phyloP scores from a whole-genome alignment of 2,329 filamentous ascomycete species.

The Penicillium hesseltinei region DNA sequence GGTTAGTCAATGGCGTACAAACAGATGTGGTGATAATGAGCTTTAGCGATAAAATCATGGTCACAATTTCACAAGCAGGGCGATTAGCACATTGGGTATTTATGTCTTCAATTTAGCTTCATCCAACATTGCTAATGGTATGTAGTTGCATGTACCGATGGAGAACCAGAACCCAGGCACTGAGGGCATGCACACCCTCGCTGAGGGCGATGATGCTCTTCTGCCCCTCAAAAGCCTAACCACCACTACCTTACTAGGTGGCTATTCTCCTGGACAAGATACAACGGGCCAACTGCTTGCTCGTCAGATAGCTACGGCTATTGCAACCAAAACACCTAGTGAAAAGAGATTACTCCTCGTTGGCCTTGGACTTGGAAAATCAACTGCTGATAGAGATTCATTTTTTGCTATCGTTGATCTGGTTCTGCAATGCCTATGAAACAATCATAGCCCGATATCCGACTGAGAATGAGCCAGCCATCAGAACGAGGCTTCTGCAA shows the following conservation, averaged over 20 bases:
- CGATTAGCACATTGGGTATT: conserved; percentile 87
- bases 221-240: conserved; percentile 81
- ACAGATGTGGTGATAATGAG: conserved; percentile 71
- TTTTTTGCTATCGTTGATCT: conserved; percentile 47
- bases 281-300: conserved; percentile 84
- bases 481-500: too few relatives aligned
- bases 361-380: conserved; percentile 55
- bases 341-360: conserved; percentile 60
- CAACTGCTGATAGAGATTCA: conserved; percentile 40
- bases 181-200: conserved; percentile 40
- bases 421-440: conserved; percentile 42
- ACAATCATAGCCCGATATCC: not conserved
- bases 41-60: conserved; percentile 86
- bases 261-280: conserved; percentile 74
- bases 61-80: conserved; percentile 85
- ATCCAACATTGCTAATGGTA: conserved; percentile 9
- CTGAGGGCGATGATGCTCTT: conserved; percentile 51
- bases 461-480: not conserved
- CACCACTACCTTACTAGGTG: conserved; percentile 82
- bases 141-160: conserved; percentile 34
- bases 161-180: conserved; percentile 37
- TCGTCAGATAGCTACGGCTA: conserved; percentile 79
- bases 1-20: conserved; percentile 62
- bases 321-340: conserved; percentile 67
- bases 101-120: conserved; percentile 2